phyloP scores from a whole-genome alignment of 2,329 filamentous ascomycete species.

The Coniochaeta prunicola region DNA sequence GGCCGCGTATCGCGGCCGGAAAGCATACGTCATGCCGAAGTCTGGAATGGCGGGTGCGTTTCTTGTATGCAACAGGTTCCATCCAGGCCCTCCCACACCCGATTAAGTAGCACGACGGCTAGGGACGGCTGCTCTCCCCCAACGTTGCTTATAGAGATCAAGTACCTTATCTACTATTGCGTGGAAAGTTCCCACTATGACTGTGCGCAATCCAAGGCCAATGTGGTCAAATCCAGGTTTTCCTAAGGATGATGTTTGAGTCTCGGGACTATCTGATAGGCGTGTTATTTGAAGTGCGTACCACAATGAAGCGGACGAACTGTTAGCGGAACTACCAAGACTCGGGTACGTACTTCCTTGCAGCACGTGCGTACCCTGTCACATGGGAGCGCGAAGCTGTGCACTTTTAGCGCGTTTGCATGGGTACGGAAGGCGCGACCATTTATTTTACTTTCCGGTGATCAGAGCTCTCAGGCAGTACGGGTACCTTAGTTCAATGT shows the following conservation, averaged over 20 bases:
- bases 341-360: too few species aligned
- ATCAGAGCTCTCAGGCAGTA: neutral
- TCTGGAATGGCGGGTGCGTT: neutral
- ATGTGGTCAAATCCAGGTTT: too few species aligned
- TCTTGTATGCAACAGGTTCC: neutral
- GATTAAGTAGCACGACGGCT: neutral
- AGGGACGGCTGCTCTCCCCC: neutral
- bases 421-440: neutral
- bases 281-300: too few species aligned
- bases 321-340: too few species aligned
- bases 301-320: too few species aligned
- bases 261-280: too few species aligned
- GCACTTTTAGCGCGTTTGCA: neutral
- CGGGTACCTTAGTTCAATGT: neutral
- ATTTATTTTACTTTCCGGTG: neutral
- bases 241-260: too few species aligned
- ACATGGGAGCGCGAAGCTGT: neutral
- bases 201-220: neutral
- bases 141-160: neutral
- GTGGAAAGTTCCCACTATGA: neutral
- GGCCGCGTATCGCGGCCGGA: neutral
- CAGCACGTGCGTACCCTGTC: neutral
- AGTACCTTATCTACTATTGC: neutral
- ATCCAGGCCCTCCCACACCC: neutral
- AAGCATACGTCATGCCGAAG: constrained; percentile 1